Evolutionary conservation across 495 filamentous ascomycete genomes (phyloP), one percentile per base, ranked within the genome.

Genomic region (Penicillium waksmanii): DNA sequence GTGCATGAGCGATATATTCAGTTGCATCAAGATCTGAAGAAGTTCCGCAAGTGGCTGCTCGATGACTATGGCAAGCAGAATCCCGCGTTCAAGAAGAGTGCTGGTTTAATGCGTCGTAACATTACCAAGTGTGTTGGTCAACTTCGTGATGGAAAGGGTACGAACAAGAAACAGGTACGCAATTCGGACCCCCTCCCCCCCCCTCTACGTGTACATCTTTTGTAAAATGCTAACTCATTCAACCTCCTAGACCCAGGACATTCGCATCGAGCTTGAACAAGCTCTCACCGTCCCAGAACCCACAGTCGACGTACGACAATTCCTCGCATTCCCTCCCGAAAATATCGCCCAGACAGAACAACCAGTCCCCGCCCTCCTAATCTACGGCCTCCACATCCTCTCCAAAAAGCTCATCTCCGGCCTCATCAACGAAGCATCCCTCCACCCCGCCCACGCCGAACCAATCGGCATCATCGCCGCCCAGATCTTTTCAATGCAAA

Each of bases 301-400:
- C 11, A 74, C 71, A 2, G 75, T 94, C 15, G 86, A 92, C 66
- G 82, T 90, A n/a, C 84, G 82, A 31, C 70, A 79, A 46, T 96
- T 87, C 69, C 70, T 96, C 38, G 72, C 85, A 4, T 79, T 78
- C 25, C 79, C 80, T 6, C 81, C 87, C 19, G 72, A 79, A 6
- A 75, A 84, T 9, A 76, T 82, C n/a, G 73, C 82, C 19, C 80
- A 78, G 1, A 74, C 81, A 3, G 58, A 74, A 46, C 84, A 87
- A 62, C 82, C 85, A 31, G 75, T 83, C 18, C 87, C 94, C 0
- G 85, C 84, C 1, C 69, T 94, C 6, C 87, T 96, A 56, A 72
- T 98, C 34, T 98, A 93, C 71, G 81, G 89, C 3, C 77, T 97
- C 44, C 96, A 94, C 65, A 84, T 90, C 18, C 87, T 98, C 58